These are phyloP conservation scores for Warburgia ugandensis DNA, from an alignment of 164 flowering plant species.

Conservation along the genomic window DNA sequence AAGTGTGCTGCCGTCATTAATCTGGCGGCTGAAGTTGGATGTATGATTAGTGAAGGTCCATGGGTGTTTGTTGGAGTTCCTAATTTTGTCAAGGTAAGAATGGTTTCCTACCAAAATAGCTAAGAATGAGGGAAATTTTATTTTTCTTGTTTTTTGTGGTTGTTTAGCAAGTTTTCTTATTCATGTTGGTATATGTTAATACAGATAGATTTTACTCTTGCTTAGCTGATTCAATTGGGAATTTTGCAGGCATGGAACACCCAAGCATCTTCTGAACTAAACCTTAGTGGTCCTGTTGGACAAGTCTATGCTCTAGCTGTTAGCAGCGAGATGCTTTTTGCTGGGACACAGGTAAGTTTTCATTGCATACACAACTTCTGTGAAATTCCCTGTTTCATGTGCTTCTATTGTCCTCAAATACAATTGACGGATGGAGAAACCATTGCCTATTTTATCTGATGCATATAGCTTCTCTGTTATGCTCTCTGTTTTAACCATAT, in stretches of 20 bases:
- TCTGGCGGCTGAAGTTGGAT: conserved; percentile 82
- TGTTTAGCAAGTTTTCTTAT: background rate
- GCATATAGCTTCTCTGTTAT: too few relatives aligned
- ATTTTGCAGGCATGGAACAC: conserved; percentile 76
- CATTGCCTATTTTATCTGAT: too few relatives aligned
- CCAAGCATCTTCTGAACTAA: conserved; percentile 46
- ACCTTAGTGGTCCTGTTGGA: conserved; percentile 80
- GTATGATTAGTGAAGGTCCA: conserved; percentile 93
- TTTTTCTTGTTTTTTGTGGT: background rate
- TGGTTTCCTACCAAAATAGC: background rate
- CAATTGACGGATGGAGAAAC: too few relatives aligned
- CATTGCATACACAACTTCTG: too few relatives aligned
- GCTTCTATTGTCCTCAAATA: too few relatives aligned
- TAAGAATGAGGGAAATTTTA: background rate
- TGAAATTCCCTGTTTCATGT: too few relatives aligned
- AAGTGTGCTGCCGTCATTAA: conserved; percentile 60
- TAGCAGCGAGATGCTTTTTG: conserved; percentile 78
- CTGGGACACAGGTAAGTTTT: conserved; percentile 83
- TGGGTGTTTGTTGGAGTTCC: conserved; percentile 90
- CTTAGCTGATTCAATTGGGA: conserved; percentile 3
- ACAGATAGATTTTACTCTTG: background rate
- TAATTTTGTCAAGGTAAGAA: conserved; percentile 68
- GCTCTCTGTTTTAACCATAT: too few relatives aligned
- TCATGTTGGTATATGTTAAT: background rate
- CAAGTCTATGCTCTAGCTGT: conserved; percentile 84